Percentiles rank a stretch among this genome's conserved stretches.
Evolutionary conservation across 306 rosid genomes (phyloP).

Genomic region (Acacia acuminata): DNA sequence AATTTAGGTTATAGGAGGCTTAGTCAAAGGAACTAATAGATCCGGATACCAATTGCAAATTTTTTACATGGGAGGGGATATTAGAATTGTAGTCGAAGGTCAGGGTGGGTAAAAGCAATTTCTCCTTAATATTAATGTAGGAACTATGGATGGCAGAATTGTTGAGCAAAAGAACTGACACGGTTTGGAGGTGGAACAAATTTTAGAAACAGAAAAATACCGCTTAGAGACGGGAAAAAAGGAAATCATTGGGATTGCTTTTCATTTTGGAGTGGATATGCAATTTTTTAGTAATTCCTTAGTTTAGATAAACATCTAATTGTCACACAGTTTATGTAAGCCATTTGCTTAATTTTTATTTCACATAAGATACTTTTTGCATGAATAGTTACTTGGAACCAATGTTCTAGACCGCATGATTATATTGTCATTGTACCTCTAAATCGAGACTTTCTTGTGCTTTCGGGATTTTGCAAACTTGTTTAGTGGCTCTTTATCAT

Average conservation of each 20-base stretch:
- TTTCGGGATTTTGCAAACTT: slow-evolving; percentile 99
- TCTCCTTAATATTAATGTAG: not conserved
- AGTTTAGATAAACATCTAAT: not conserved
- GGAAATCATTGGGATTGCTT: not conserved
- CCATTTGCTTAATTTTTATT: not conserved
- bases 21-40: not conserved
- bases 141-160: not conserved
- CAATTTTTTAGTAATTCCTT: not conserved
- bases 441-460: no score
- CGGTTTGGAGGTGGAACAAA: not conserved
- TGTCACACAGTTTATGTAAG: not conserved
- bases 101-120: not conserved
- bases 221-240: not conserved
- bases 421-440: no score
- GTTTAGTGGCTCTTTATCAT: slow-evolving; percentile 83
- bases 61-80: not conserved
- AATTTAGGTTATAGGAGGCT: not conserved
- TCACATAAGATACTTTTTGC: not conserved
- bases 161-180: not conserved
- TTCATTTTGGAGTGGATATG: not conserved
- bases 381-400: not conserved
- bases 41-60: not conserved
- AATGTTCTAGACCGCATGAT: no score
- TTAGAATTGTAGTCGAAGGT: not conserved
- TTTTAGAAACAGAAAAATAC: not conserved